Conservation (phyloP, 257 asterid genomes). For the Gentiana dahurica region DNA sequence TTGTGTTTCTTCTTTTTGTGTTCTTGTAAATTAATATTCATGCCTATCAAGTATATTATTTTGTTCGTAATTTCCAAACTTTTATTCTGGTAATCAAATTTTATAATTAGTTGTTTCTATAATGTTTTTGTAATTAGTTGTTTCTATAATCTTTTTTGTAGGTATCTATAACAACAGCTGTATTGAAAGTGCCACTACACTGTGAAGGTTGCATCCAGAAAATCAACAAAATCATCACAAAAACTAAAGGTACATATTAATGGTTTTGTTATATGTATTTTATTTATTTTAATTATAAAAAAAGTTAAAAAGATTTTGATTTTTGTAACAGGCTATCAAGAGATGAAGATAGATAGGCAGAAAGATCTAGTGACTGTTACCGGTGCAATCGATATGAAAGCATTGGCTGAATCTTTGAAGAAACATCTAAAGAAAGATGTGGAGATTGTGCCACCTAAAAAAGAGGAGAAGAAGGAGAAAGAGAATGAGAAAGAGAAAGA, state of each 20-base stretch:
- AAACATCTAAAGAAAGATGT: conserved; percentile 53
- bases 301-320: neutral
- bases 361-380: conserved; percentile 64
- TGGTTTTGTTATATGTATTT: no score
- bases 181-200: conserved; percentile 50
- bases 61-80: no score
- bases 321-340: conserved; percentile 39
- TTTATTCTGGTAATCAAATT: no score
- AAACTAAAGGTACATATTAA: conserved; percentile 41
- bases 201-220: conserved; percentile 81
- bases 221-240: conserved; percentile 37
- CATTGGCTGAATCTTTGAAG: conserved; percentile 43
- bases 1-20: no score
- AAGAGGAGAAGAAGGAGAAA: conserved; percentile 42
- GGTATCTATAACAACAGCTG: conserved; percentile 54
- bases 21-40: neutral
- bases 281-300: no score
- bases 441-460: conserved; percentile 48
- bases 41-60: no score
- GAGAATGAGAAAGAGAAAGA: conserved; percentile 12
- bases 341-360: conserved; percentile 44
- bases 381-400: conserved; percentile 78
- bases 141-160: conserved; percentile 4
- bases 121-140: no score
- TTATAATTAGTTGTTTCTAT: no score